Percentiles rank a stretch among this genome's conserved stretches.
Conservation (phyloP, 2,329 filamentous ascomycete species). For the Ascochyta clinopodiicola region DNA sequence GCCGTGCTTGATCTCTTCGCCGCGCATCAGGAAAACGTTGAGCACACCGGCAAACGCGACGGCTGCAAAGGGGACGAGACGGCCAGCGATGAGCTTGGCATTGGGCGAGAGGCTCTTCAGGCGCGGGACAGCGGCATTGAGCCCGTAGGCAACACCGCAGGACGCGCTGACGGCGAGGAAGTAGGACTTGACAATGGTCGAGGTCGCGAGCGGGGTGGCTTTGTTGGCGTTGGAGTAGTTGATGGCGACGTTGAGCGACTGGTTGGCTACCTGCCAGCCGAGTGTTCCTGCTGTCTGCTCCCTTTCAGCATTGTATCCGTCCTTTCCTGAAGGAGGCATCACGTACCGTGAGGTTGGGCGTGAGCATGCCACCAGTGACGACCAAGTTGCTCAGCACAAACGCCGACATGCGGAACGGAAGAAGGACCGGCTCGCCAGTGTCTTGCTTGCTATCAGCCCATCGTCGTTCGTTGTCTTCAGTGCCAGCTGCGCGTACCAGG, state of each 20-base stretch:
- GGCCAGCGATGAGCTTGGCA: conserved; percentile 76
- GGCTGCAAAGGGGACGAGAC: conserved; percentile 95
- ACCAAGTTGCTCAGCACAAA: conserved; percentile 93
- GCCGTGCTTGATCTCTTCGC: conserved; percentile 89
- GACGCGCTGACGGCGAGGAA: conserved; percentile 89
- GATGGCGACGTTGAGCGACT: conserved; percentile 97
- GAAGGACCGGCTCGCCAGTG: conserved; percentile 87
- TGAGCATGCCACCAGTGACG: conserved; percentile 96
- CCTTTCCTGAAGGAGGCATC: conserved; percentile 1
- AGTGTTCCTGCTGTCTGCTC: conserved; percentile 80
- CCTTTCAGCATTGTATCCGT: conserved; percentile 26
- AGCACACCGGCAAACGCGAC: conserved; percentile 89
- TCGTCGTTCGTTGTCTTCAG: not conserved
- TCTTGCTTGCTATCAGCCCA: conserved; percentile 61
- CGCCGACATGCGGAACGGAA: conserved; percentile 97
- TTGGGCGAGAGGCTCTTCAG: conserved; percentile 77
- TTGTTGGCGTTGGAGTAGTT: conserved; percentile 99
- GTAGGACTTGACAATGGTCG: conserved; percentile 87
- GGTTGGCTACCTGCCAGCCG: conserved; percentile 94
- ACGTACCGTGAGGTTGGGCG: conserved; percentile 77
- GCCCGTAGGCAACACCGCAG: conserved; percentile 89
- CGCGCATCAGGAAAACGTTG: conserved; percentile 97
- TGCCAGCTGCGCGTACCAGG: conserved; percentile 68
- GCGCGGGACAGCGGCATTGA: conserved; percentile 88
- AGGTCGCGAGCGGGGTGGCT: conserved; percentile 82